Conservation (phyloP, 192 early-diverging fungal species). For the Rhizophlyctis rosea region DNA sequence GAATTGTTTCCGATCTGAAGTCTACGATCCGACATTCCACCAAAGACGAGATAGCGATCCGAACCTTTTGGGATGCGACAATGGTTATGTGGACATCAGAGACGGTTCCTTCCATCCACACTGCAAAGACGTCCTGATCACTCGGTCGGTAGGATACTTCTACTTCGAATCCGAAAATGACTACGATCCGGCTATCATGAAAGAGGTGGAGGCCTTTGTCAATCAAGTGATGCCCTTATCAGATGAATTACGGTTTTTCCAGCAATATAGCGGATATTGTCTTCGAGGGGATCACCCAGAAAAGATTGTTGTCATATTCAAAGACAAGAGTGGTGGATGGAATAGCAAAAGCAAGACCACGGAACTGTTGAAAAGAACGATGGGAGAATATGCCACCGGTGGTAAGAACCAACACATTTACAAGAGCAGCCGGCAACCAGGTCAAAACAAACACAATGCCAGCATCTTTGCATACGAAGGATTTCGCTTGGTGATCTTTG, state of each 20-base stretch:
- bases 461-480: constrained; percentile 5
- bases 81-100: constrained; percentile 13
- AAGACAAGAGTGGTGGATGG: constrained; percentile 12
- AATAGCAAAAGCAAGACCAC: constrained; percentile 12
- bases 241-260: constrained; percentile 13
- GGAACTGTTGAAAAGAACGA: background rate
- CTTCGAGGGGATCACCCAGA: constrained; percentile 20
- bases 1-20: background rate
- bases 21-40: background rate
- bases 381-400: constrained; percentile 3
- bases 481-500: constrained; percentile 2
- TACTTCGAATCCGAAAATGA: constrained; percentile 11
- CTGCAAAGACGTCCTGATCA: constrained; percentile 16
- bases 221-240: constrained; percentile 6
- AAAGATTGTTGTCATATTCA: constrained; percentile 15
- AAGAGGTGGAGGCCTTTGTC: constrained; percentile 11
- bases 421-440: background rate
- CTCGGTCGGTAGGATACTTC: constrained; percentile 11
- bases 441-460: constrained; percentile 16
- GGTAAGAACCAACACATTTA: constrained; percentile 15
- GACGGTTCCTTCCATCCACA: constrained; percentile 1
- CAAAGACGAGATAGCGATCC: constrained; percentile 2
- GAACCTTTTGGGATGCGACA: background rate
- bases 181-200: background rate
- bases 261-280: constrained; percentile 14